Evolutionary conservation across 768 basidiomycete species (phyloP), one percentile per base, ranked within the genome.

Genomic region (Hortiboletus campestris): DNA sequence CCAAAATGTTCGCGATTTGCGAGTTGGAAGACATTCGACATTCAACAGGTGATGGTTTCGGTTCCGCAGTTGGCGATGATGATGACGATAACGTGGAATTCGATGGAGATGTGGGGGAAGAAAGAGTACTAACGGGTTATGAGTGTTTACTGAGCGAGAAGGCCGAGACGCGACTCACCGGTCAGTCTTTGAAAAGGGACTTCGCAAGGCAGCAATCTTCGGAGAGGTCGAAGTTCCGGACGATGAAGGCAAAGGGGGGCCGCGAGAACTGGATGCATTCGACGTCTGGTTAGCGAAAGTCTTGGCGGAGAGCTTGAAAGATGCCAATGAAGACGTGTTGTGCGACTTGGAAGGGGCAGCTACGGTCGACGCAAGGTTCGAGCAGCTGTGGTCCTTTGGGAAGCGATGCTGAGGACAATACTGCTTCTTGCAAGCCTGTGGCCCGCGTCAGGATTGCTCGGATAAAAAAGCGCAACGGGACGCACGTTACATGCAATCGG

Each of bases 371-470:
- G 54, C 0, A 47, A 62, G 55, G 31, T 67, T 64, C 25, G 69
- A 28, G 63, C 91, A 91, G 49, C 55, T 76, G 58, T 94, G 91
- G 60, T 89, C 85, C 40, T 75, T 75, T 10, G 90, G 86, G 70
- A 91, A 91, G 42, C 92, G 88, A 66, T 94, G 91, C 28, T 82
- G 73, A 0, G 88, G 79, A 66, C 91, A 94, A 66, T 84, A 94
- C 59, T 86, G 84, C 57, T 82, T 73, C 42, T 71, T 78, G 70
- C 91, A 94, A 68, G 79, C 79, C 91, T 94, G 55, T 0, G 52
- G 1, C 19, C 41, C n/a, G 35, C 13, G 45, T 54, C 44, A 54
- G 43, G 8, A 49, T 16, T 20, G 6, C 31, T 25, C 52, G 16
- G n/a, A 35, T 4, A 46, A 55, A 32, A n/a, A n/a, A 41, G 49